These are phyloP conservation scores for Stephania cephalantha DNA, from an alignment of 164 flowering plant species.

Conservation along the genomic window DNA sequence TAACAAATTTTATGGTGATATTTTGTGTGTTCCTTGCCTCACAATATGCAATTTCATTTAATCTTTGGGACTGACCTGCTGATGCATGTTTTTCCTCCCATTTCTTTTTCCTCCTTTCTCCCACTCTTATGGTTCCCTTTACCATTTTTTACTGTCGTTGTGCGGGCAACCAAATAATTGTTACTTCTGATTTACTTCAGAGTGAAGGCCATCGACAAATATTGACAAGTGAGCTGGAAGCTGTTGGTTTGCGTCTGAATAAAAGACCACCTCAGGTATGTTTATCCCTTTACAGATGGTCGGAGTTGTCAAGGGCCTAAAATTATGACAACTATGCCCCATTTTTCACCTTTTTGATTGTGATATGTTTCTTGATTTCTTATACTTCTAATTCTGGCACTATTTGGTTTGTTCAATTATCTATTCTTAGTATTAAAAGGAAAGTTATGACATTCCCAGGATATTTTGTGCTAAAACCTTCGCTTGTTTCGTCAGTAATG, in stretches of 20 bases:
- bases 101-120: not conserved
- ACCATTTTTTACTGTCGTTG: not conserved
- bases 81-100: not conserved
- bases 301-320: not conserved
- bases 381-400: no score
- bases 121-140: not conserved
- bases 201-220: conserved; percentile 99
- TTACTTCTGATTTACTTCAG: conserved; percentile 30
- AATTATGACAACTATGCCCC: not conserved
- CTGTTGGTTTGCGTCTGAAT: conserved; percentile 94
- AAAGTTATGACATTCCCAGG: no score
- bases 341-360: not conserved
- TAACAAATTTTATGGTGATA: not conserved
- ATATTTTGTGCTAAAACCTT: no score
- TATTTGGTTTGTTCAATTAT: no score
- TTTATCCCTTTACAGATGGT: not conserved
- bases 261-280: conserved; percentile 97
- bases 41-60: no score
- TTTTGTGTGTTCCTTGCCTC: not conserved
- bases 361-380: not conserved
- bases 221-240: conserved; percentile 91
- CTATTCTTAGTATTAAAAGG: no score
- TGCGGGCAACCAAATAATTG: not conserved
- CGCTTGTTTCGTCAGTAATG: no score
- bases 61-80: not conserved